Percentiles rank a stretch among this genome's conserved stretches.
Conservation (phyloP, 2,329 filamentous ascomycete genomes). For the Xylaria multiplex region DNA sequence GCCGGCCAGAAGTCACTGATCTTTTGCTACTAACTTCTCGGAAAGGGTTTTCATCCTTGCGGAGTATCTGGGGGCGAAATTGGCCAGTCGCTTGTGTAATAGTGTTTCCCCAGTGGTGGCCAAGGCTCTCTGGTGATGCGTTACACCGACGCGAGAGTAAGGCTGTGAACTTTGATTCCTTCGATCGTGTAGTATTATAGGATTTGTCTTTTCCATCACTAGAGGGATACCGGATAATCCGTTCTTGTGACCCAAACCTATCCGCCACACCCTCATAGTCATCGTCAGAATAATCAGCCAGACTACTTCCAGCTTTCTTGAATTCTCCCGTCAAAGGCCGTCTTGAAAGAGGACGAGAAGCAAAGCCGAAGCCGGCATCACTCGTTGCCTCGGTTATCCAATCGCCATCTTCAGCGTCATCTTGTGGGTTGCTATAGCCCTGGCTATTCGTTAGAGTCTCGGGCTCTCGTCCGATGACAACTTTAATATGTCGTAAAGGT, state of each 20-base stretch:
- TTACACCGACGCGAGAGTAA: constrained; percentile 35
- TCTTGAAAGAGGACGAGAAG: background rate
- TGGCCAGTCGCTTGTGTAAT: constrained; percentile 10
- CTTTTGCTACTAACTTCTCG: constrained; percentile 22
- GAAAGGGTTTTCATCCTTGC: constrained; percentile 39
- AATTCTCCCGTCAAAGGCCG: constrained; percentile 13
- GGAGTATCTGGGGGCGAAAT: constrained; percentile 25
- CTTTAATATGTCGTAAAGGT: constrained; percentile 36
- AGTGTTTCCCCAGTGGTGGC: constrained; percentile 26
- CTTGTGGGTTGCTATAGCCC: background rate
- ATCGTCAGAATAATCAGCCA: constrained; percentile 58
- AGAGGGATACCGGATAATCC: constrained; percentile 39
- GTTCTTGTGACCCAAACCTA: constrained; percentile 36
- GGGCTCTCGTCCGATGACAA: constrained; percentile 36
- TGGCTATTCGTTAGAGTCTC: constrained; percentile 1
- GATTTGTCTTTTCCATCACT: constrained; percentile 5
- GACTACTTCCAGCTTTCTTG: constrained; percentile 53
- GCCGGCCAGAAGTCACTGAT: constrained; percentile 30
- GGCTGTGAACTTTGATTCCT: constrained; percentile 34
- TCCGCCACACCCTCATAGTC: constrained; percentile 25
- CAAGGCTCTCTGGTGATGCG: constrained; percentile 37
- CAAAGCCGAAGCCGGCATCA: constrained; percentile 41
- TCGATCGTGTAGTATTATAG: constrained; percentile 36
- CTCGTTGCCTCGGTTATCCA: constrained; percentile 55
- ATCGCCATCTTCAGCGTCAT: constrained; percentile 46